A percentile compares a stretch with the other conserved stretches of the same genome.
phyloP scores from a whole-genome alignment of 208 protist genomes.

The Leishmania mexicana region DNA sequence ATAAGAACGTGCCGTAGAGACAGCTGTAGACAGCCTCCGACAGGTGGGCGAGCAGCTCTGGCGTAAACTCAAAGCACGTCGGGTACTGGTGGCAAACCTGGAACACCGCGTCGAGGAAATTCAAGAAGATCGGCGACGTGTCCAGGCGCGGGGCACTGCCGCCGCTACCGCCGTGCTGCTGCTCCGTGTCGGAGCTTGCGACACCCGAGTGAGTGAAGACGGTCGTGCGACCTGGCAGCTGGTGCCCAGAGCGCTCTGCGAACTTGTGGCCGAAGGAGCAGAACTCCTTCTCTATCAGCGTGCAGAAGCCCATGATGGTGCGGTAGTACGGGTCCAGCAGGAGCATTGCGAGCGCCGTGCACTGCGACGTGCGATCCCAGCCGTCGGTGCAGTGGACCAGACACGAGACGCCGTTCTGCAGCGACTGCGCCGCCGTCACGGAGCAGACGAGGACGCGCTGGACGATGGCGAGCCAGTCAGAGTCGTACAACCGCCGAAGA shows the following conservation, averaged over 20 bases:
- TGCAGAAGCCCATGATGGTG: constrained; percentile 93
- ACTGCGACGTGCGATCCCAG: constrained; percentile 96
- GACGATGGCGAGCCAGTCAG: constrained; percentile 66
- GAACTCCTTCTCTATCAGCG: constrained; percentile 97
- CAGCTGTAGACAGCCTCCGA: constrained; percentile 86
- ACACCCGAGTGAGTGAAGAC: constrained; percentile 44
- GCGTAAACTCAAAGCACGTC: constrained; percentile 94
- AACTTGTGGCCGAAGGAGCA: constrained; percentile 96
- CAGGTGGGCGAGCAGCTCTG: constrained; percentile 83
- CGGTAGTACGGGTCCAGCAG: constrained; percentile 96
- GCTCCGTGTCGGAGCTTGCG: constrained; percentile 57
- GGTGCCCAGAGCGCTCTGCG: constrained; percentile 81
- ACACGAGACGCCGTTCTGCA: constrained; percentile 62
- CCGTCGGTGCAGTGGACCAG: constrained; percentile 96
- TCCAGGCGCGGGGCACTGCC: constrained; percentile 45
- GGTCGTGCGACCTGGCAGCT: constrained; percentile 57
- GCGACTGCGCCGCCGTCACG: constrained; percentile 39
- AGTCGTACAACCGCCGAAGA: constrained; percentile 54
- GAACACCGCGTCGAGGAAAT: constrained; percentile 96
- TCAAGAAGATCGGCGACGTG: constrained; percentile 93
- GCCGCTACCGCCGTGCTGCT: constrained; percentile 11
- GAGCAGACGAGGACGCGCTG: constrained; percentile 69
- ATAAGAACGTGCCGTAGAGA: constrained; percentile 87
- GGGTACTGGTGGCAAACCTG: constrained; percentile 95
- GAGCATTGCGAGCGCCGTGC: constrained; percentile 79